phyloP scores from a whole-genome alignment of 1,284 basidiomycete species.

The Coriolopsis trogii region DNA sequence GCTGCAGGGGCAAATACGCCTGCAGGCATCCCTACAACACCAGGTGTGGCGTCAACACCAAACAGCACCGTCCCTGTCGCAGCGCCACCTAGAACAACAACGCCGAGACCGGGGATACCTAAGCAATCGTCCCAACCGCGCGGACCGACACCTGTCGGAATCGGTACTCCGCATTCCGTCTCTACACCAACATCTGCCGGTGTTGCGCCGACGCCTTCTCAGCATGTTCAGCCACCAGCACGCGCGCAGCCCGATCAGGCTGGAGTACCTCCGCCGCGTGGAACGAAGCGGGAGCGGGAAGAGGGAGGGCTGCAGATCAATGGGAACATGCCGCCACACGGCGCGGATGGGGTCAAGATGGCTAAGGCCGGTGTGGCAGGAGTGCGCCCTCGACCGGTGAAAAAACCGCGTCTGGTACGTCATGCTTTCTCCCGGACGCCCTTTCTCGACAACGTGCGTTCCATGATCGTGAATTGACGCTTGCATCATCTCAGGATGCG shows the following conservation, averaged over 20 bases:
- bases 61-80: constrained; percentile 8
- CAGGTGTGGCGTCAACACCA: constrained; percentile 25
- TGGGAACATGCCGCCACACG: constrained; percentile 33
- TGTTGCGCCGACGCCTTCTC: constrained; percentile 13
- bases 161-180: constrained; percentile 41
- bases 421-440: neutral
- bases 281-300: constrained; percentile 49
- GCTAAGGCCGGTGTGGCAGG: constrained; percentile 51
- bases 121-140: constrained; percentile 34
- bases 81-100: constrained; percentile 28
- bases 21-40: constrained; percentile 33
- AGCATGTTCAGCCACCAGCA: constrained; percentile 31
- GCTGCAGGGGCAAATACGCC: constrained; percentile 31
- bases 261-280: constrained; percentile 38
- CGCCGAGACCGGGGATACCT: constrained; percentile 29
- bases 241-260: constrained; percentile 24
- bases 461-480: constrained; percentile 1
- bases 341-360: constrained; percentile 32
- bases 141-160: constrained; percentile 34
- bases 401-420: constrained; percentile 77
- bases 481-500: constrained; percentile 15
- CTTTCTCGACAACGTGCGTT: neutral
- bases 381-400: constrained; percentile 67
- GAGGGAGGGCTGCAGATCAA: constrained; percentile 24
- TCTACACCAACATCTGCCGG: constrained; percentile 33